Evolutionary conservation across 2,329 filamentous ascomycete species (phyloP).

Genomic region (Exserohilum turcica): DNA sequence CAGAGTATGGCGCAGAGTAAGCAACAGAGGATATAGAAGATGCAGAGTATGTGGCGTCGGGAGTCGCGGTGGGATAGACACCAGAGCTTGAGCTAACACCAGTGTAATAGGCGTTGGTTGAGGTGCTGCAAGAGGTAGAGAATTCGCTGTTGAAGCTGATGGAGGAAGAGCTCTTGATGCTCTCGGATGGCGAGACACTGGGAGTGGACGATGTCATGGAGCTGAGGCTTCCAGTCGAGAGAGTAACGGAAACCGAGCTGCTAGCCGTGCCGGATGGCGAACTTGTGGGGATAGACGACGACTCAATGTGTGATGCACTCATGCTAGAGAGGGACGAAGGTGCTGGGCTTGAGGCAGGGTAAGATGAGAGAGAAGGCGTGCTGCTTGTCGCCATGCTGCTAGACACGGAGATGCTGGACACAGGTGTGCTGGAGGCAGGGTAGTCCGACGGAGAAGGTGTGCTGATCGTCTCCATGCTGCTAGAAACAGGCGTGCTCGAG

Average conservation of each 20-base stretch:
- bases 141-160: background rate
- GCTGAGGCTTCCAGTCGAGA: constrained; percentile 1
- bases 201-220: constrained; percentile 4
- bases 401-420: background rate
- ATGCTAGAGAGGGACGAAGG: background rate
- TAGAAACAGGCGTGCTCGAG: background rate
- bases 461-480: background rate
- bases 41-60: constrained; percentile 19
- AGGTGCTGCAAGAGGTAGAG: constrained; percentile 18
- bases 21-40: constrained; percentile 11
- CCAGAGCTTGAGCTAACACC: constrained; percentile 7
- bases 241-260: constrained; percentile 4
- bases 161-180: constrained; percentile 2
- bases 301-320: too few species aligned
- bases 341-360: constrained; percentile 1
- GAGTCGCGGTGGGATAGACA: constrained; percentile 12
- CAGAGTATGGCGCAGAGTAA: constrained; percentile 1
- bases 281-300: constrained; percentile 4
- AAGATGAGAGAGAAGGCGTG: constrained; percentile 1
- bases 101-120: constrained; percentile 13
- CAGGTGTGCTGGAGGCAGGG: background rate
- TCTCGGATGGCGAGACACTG: background rate
- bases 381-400: constrained; percentile 4
- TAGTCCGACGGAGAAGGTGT: background rate
- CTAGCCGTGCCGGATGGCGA: background rate